Evolutionary conservation across 2,329 filamentous ascomycete genomes (phyloP), one percentile per base, ranked within the genome.

Genomic region (Aspergillus sp.): DNA sequence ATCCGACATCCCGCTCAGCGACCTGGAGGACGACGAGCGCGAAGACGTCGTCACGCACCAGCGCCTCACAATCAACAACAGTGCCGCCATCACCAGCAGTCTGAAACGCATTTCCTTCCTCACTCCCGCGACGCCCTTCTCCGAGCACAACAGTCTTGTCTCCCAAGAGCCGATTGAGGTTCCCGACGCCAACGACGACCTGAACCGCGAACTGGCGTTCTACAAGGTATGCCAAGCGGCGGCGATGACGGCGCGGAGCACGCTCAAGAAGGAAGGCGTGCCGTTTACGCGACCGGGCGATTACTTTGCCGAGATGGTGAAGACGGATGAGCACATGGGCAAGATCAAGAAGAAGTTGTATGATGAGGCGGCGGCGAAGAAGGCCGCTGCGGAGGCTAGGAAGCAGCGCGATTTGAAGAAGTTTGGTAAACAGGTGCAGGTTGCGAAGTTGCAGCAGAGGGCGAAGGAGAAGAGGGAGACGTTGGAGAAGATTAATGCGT

Each of bases 241-340:
- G 1, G 92, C 89, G 3, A 86, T 88, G 65, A 80, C 86, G 62
- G 95, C 87, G 2, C 89, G 94, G 58, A 76, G 81, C n/a, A 81
- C 88, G 63, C 83, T 99, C 23, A 89, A 90, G 73, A 88, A 89
- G 64, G 94, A 97, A 77, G 89, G 89, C 8, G 84, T 94, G 0
- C 86, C 90, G 6, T 99, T 99, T 79, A 89, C 91, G 27, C 86
- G 95, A 8, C 95, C 95, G 3, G 88, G 86, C 58, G 95, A 99
- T 80, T 99, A 96, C 81, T 99, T 99, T 71, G 95, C 95, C 48
- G 95, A 99, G 83, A 99, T 98, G 93, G 89, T 97, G 71, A 98
- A 98, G 86, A 91, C 89, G 71, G 95, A 99, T 75, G 94, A 96
- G 71, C 95, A 97, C 78, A 99, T 99, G 95, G 91, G 91, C 75